Evolutionary conservation across 2,329 filamentous ascomycete genomes (phyloP).

Genomic region (Hysterium pulicare): DNA sequence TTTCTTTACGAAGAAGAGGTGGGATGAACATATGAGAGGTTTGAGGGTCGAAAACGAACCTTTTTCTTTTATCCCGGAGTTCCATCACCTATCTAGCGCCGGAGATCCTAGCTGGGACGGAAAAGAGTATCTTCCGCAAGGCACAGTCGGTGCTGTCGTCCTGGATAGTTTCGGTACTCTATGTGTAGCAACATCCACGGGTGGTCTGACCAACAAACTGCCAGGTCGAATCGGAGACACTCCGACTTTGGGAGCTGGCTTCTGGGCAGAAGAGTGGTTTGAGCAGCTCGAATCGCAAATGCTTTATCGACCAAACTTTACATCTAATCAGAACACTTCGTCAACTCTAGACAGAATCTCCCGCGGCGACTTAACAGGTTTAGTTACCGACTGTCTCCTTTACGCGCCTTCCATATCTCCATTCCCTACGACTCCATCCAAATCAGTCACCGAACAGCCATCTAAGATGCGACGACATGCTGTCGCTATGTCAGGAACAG

Average conservation of each 20-base stretch:
- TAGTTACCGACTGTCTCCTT: constrained; percentile 61
- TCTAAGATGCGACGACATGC: constrained; percentile 28
- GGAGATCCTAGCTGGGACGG: constrained; percentile 53
- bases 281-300: constrained; percentile 39
- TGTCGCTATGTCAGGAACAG: constrained; percentile 70
- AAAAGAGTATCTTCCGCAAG: constrained; percentile 71
- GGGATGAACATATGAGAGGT: constrained; percentile 72
- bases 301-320: constrained; percentile 14
- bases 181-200: constrained; percentile 64
- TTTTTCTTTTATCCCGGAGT: constrained; percentile 27
- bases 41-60: constrained; percentile 45
- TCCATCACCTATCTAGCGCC: not conserved
- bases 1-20: constrained; percentile 74
- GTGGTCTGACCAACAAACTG: constrained; percentile 85
- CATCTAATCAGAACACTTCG: constrained; percentile 4
- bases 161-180: constrained; percentile 72
- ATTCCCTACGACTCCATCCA: constrained; percentile 21
- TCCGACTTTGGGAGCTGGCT: constrained; percentile 77
- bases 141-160: constrained; percentile 79
- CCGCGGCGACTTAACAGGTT: constrained; percentile 41
- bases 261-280: constrained; percentile 84
- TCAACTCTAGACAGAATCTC: constrained; percentile 24
- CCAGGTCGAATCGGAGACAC: constrained; percentile 84
- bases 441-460: not conserved
- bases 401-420: constrained; percentile 46